Percentiles rank a stretch among this genome's conserved stretches.
Conservation (phyloP, 352 stramenopile species). For the Pythium biforme region DNA sequence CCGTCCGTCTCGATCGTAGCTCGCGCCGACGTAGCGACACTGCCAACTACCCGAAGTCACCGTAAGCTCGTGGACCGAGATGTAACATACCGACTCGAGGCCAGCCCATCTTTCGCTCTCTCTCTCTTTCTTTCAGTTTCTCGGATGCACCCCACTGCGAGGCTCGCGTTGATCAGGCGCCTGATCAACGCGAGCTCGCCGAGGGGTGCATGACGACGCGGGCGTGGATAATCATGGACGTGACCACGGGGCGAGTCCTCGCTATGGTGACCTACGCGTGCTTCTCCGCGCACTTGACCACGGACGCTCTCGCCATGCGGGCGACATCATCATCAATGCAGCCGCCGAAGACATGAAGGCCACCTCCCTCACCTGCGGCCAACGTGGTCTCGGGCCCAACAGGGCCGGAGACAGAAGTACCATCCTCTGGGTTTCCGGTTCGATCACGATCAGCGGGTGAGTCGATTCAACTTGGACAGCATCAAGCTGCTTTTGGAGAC, state of each 20-base stretch:
- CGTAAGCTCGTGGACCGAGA: not conserved
- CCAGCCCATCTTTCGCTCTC: conserved; percentile 4
- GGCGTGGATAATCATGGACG: not conserved
- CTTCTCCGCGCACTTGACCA: not conserved
- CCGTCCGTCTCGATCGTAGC: not conserved
- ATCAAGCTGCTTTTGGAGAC: conserved; percentile 5
- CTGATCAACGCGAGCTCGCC: conserved; percentile 1
- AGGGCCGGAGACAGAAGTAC: too few species aligned
- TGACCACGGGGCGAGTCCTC: not conserved
- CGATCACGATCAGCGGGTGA: too few species aligned
- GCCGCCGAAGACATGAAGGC: too few species aligned
- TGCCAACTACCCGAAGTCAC: not conserved
- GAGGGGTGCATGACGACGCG: not conserved
- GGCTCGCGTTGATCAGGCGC: not conserved
- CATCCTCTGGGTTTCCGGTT: too few species aligned
- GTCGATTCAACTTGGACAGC: too few species aligned
- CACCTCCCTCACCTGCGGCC: too few species aligned
- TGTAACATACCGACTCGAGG: conserved; percentile 2
- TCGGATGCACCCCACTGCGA: too few species aligned
- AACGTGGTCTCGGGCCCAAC: too few species aligned
- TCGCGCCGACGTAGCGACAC: not conserved
- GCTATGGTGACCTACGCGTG: conserved; percentile 1
- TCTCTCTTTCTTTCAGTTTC: too few species aligned
- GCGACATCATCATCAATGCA: too few species aligned
- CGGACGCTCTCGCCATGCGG: conserved; percentile 3